Evolutionary conservation across 768 basidiomycete genomes (phyloP).

Genomic region (Rhodotorula graminis): DNA sequence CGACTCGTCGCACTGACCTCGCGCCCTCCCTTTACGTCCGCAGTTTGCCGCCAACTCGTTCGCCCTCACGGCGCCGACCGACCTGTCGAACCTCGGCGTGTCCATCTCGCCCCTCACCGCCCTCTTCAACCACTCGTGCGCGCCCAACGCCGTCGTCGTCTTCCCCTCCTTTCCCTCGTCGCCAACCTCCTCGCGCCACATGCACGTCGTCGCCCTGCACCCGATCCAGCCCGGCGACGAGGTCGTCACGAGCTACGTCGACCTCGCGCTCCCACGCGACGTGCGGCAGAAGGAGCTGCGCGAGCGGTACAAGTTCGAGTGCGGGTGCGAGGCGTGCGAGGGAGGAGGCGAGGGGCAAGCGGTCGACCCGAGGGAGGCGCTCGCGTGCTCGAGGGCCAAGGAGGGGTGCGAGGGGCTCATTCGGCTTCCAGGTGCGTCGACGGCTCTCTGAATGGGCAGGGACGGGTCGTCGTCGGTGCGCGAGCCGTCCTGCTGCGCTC

Average conservation of each 20-base stretch:
- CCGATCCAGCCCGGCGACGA: slow-evolving; percentile 65
- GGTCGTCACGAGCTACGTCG: slow-evolving; percentile 80
- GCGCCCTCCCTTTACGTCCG: too few species aligned
- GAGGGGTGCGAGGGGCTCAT: slow-evolving; percentile 24
- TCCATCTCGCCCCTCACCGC: slow-evolving; percentile 76
- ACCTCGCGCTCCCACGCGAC: slow-evolving; percentile 64
- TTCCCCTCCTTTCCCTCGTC: slow-evolving; percentile 56
- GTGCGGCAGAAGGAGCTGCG: slow-evolving; percentile 58
- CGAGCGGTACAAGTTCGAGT: slow-evolving; percentile 74
- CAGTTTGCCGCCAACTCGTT: slow-evolving; percentile 92
- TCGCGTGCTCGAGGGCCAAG: slow-evolving; percentile 53
- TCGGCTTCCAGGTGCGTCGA: slow-evolving; percentile 3
- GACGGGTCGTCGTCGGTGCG: too few species aligned
- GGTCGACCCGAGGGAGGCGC: slow-evolving; percentile 63
- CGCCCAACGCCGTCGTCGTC: slow-evolving; percentile 83
- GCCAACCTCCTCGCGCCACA: slow-evolving; percentile 27
- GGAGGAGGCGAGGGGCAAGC: slow-evolving; percentile 12
- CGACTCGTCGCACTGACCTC: too few species aligned
- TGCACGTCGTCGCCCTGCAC: slow-evolving; percentile 69
- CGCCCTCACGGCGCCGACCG: slow-evolving; percentile 68
- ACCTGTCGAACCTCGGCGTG: slow-evolving; percentile 71
- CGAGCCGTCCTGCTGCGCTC: neutral
- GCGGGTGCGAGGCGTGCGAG: slow-evolving; percentile 53
- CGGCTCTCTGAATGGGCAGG: too few species aligned
- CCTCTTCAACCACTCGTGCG: slow-evolving; percentile 75